phyloP scores from a whole-genome alignment of 768 basidiomycete genomes.

The Boletus eberwhitei region DNA sequence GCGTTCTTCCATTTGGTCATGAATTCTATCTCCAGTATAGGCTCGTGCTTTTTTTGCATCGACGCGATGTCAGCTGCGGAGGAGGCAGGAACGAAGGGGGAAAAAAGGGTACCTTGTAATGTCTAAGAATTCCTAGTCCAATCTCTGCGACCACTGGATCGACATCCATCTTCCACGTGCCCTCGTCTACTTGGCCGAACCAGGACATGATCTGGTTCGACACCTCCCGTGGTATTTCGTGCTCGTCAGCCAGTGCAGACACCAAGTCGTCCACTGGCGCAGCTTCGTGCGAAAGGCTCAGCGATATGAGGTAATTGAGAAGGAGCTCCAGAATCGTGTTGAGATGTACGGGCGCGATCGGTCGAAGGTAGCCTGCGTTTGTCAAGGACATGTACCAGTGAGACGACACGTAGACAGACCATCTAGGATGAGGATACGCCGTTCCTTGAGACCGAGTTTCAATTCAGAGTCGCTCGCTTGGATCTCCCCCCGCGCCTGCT shows the following conservation, averaged over 20 bases:
- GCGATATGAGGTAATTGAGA: conserved; percentile 68
- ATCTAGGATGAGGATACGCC: conserved; percentile 68
- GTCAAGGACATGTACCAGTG: background rate
- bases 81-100: background rate
- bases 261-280: conserved; percentile 59
- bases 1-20: conserved; percentile 63
- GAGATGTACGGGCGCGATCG: conserved; percentile 66
- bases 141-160: conserved; percentile 64
- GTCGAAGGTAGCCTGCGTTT: conserved; percentile 62
- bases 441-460: conserved; percentile 56
- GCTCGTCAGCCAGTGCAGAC: conserved; percentile 62
- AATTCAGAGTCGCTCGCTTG: conserved; percentile 86
- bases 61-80: background rate
- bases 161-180: conserved; percentile 65
- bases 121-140: conserved; percentile 70
- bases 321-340: conserved; percentile 69
- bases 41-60: conserved; percentile 45
- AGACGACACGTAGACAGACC: conserved; percentile 37
- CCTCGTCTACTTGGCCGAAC: conserved; percentile 65
- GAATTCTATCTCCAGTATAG: conserved; percentile 55
- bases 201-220: conserved; percentile 72
- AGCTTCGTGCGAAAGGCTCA: conserved; percentile 48
- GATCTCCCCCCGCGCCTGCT: conserved; percentile 57
- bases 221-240: conserved; percentile 63
- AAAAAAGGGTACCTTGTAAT: conserved; percentile 45